These are phyloP conservation scores for Bipolaris zeicola DNA, from an alignment of 2,329 filamentous ascomycete genomes.

Conservation along the genomic window DNA sequence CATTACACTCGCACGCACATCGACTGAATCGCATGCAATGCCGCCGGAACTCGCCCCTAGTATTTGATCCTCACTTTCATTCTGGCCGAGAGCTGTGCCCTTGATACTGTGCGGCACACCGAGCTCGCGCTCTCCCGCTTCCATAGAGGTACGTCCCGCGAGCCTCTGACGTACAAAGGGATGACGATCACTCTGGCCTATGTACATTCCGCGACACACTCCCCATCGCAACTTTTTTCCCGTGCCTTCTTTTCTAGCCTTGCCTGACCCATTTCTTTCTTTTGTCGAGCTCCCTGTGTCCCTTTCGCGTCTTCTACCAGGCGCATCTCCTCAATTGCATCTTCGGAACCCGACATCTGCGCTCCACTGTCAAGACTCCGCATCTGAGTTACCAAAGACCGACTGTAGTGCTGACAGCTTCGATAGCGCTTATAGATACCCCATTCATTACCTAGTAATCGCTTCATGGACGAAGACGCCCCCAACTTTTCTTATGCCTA, in stretches of 20 bases:
- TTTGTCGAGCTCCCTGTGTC: not conserved
- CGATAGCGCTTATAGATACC: constrained; percentile 45
- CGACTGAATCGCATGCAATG: constrained; percentile 26
- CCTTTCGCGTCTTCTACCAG: constrained; percentile 7
- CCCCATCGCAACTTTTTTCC: constrained; percentile 5
- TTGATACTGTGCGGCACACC: constrained; percentile 12
- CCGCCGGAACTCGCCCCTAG: constrained; percentile 27
- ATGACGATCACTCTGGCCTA: constrained; percentile 18
- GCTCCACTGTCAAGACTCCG: constrained; percentile 17
- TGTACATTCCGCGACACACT: constrained; percentile 3
- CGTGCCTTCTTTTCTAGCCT: not conserved
- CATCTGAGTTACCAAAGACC: constrained; percentile 1
- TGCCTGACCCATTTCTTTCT: not conserved
- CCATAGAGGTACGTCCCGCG: constrained; percentile 42
- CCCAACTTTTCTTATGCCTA: constrained; percentile 51
- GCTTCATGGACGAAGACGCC: constrained; percentile 44
- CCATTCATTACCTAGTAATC: constrained; percentile 35
- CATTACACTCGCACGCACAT: constrained; percentile 7
- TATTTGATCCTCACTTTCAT: constrained; percentile 26
- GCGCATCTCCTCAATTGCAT: constrained; percentile 1
- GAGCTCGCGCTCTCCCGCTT: constrained; percentile 30
- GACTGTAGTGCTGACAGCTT: constrained; percentile 30
- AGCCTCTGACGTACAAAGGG: constrained; percentile 32
- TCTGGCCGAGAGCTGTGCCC: constrained; percentile 8
- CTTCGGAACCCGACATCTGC: constrained; percentile 4